Evolutionary conservation across 208 protist species (phyloP), one percentile per base, ranked within the genome.

Genomic region (Vickermania spadyakhi): DNA sequence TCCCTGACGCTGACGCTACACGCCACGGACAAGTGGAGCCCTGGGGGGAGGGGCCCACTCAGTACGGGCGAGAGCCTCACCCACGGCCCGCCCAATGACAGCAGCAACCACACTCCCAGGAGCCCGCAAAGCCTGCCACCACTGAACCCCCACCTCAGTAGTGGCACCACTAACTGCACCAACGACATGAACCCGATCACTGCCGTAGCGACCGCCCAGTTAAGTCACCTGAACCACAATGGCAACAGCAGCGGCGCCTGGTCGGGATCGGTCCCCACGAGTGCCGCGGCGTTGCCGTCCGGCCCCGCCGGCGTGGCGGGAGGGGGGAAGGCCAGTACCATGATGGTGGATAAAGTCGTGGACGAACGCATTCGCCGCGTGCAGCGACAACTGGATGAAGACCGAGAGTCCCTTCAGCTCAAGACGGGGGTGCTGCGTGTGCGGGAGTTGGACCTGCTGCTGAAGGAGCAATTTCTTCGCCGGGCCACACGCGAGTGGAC

Each of bases 371-470:
- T 45, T 18, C 36, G 36, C 36, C 36, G 36, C 18, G 36, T 45
- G 18, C 36, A 45, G 36, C 36, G 18, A n/a, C 36, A 45, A 45
- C 36, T 45, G 11, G 36, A 45, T 18, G 36, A 45, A 18, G 36
- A 45, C 18, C 36, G 36, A n/a, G 36, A 45, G 36, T 7, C 36
- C 11, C 18, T 45, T 7, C 36, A 45, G 11, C 36, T 45, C 18
- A 45, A 45, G 18, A 45, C 7, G 7, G 36, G 36, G 11, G 29
- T 75, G 13, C 59, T 75, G 1, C 70, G 64, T 1, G 54, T 52
- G 13, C 22, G 70, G 18, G 70, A 75, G 42, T 21, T 75, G 36
- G 70, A 75, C 42, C 41, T 75, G 14, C 28, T 75, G 1, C 54
- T 75, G 18, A 61, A 63, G 28, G 70, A 75, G 53, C 70, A 66